These are phyloP conservation scores for Mycena amicta DNA, from an alignment of 768 basidiomycete genomes.

Conservation along the genomic window DNA sequence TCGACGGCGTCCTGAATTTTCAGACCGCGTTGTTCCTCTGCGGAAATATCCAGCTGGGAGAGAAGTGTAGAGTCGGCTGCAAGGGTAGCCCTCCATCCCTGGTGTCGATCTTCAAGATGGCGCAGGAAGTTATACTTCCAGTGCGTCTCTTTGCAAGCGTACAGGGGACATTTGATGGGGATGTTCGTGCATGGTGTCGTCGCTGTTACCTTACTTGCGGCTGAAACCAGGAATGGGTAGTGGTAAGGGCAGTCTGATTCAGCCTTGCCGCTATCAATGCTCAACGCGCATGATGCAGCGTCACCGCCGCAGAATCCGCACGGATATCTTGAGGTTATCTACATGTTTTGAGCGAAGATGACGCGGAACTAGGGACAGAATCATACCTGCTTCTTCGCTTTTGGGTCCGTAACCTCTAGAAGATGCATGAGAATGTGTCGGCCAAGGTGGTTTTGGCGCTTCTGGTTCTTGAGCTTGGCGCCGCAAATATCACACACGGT, in stretches of 20 bases:
- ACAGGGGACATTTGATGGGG: slow-evolving; percentile 26
- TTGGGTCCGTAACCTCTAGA: slow-evolving; percentile 10
- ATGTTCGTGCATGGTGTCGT: slow-evolving; percentile 31
- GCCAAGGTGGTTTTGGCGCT: slow-evolving; percentile 26
- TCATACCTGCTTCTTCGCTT: background rate
- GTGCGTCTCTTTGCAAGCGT: slow-evolving; percentile 18
- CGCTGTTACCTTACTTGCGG: slow-evolving; percentile 17
- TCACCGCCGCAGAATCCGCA: slow-evolving; percentile 31
- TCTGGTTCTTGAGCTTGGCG: background rate
- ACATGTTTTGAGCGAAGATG: background rate
- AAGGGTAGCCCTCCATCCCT: slow-evolving; percentile 8
- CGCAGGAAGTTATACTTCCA: slow-evolving; percentile 35
- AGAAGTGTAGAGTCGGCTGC: background rate
- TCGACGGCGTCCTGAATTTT: background rate
- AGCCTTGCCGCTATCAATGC: slow-evolving; percentile 23
- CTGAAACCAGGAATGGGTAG: slow-evolving; percentile 18
- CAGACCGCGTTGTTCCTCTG: background rate
- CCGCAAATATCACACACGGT: slow-evolving; percentile 16
- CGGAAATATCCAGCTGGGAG: background rate
- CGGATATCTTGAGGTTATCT: slow-evolving; percentile 24
- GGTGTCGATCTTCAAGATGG: slow-evolving; percentile 29
- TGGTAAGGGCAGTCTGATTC: slow-evolving; percentile 15
- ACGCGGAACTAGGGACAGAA: background rate
- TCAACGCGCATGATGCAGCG: slow-evolving; percentile 2
- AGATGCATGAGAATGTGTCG: slow-evolving; percentile 18